phyloP scores from a whole-genome alignment of 257 asterid species.

The Solanum habrochaites region DNA sequence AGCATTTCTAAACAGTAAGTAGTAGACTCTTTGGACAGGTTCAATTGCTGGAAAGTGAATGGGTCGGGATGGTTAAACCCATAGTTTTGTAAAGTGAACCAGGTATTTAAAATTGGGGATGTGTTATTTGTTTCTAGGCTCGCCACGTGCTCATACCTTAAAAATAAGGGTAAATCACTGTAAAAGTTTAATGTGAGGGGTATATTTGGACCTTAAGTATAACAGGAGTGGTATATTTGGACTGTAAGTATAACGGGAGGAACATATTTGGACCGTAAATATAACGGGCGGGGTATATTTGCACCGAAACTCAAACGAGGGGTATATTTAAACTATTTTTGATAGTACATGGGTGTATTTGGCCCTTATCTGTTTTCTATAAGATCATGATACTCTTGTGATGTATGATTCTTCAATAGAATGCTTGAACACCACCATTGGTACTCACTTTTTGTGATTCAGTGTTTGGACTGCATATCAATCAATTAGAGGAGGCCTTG shows the following conservation, averaged over 20 bases:
- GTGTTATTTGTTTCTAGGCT: background rate
- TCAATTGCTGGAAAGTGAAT: background rate
- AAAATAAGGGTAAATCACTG: background rate
- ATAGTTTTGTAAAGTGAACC: background rate
- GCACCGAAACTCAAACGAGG: background rate
- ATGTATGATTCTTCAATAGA: background rate
- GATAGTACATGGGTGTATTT: background rate
- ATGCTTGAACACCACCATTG: background rate
- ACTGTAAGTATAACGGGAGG: background rate
- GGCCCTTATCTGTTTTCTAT: background rate
- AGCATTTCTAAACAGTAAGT: background rate
- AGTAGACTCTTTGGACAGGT: background rate
- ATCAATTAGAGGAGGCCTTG: background rate
- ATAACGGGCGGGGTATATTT: background rate
- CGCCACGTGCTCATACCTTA: background rate
- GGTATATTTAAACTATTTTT: background rate
- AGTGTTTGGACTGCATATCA: background rate
- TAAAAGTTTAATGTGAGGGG: background rate
- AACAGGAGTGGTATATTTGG: background rate
- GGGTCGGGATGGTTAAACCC: background rate
- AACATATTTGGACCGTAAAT: background rate
- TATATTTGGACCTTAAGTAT: background rate
- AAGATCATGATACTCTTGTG: background rate
- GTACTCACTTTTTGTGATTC: background rate
- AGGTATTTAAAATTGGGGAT: background rate